Base-by-base conservation (phyloP, 1,284 basidiomycete species). In the Cutaneotrichosporon cavernicola region DNA sequence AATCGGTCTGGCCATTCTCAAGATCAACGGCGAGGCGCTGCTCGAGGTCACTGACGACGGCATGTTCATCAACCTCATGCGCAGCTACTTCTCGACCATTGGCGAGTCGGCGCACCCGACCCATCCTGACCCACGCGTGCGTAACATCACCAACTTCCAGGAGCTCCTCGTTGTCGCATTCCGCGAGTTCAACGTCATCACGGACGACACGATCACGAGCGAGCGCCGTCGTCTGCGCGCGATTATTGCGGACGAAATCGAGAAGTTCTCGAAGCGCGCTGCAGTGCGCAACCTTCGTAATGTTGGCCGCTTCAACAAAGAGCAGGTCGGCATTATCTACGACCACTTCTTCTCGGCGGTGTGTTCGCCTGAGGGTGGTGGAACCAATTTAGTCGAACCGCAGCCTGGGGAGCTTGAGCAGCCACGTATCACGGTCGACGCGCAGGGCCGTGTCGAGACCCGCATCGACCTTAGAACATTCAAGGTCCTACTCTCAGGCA, bases 41-140 rank as follows among this genome's bases (percentile, higher is more conserved):
- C 83, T 99, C n/a, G 87, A 94, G 75, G 89, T 97, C 26, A 94
- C 96, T 71, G 97, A 99, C 78, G 97, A 99, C 72, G 97, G 97
- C 11, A 91, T 90, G 60, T 98, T 99, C 81, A 90, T 99, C 80
- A 93, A 90, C 80, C 84, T 95, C 31, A 96, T 97, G 91, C 87
- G 94, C 60, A 88, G 89, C 67, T 99, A 98, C 83, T 99, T 99
- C 72, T 85, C 89, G 16, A 91, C 91, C 16, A 87, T 99, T 21
- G 97, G 92, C 52, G 90, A 96, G 30, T 96, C 95, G 6, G 97
- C 96, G 0, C 92, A 99, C 76, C 96, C 97, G 0, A 82, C 89
- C 67, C 92, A 96, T 43, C 79, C 85, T 4, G 95, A 99, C 73
- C 90, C 95, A 4, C 89, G 94, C 22, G 88, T 92, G 8, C 90